A percentile compares a stretch with the other conserved stretches of the same genome.
phyloP scores from a whole-genome alignment of 257 asterid genomes.

The Fraxinus anomala region DNA sequence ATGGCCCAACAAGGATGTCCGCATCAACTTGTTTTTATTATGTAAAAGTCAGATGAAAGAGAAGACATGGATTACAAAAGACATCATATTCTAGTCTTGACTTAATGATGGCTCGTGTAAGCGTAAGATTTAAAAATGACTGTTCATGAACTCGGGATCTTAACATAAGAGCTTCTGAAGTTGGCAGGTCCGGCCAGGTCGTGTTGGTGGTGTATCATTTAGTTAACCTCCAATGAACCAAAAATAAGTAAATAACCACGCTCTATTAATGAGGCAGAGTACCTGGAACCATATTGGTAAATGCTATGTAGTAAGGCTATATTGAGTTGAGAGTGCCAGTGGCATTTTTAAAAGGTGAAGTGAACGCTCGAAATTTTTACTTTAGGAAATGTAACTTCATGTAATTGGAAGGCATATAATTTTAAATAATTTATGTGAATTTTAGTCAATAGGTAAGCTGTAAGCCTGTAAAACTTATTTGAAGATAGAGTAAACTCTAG shows the following conservation, averaged over 20 bases:
- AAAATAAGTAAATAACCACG: not conserved
- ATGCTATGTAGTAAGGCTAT: not conserved
- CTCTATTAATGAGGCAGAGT: not conserved
- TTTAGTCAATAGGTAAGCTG: not conserved
- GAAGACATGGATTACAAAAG: slow-evolving; percentile 16
- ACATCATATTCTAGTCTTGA: not conserved
- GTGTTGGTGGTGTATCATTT: not conserved
- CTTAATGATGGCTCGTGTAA: slow-evolving; percentile 8
- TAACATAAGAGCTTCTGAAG: not conserved
- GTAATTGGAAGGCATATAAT: not conserved
- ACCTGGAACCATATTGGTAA: not conserved
- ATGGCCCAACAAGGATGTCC: too few species aligned
- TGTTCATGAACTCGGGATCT: not conserved
- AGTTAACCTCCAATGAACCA: not conserved
- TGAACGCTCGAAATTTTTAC: not conserved
- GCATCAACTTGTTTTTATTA: not conserved
- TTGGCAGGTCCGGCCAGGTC: not conserved
- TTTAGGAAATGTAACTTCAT: not conserved
- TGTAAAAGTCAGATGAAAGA: slow-evolving; percentile 15
- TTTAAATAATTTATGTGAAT: not conserved
- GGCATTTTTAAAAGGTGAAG: too few species aligned
- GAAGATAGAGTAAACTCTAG: not conserved
- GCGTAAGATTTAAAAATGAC: not conserved
- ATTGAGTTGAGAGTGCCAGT: not conserved
- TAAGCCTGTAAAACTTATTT: not conserved